phyloP scores from a whole-genome alignment of 176 grass and related monocot species.

The Saccharum officinarum region DNA sequence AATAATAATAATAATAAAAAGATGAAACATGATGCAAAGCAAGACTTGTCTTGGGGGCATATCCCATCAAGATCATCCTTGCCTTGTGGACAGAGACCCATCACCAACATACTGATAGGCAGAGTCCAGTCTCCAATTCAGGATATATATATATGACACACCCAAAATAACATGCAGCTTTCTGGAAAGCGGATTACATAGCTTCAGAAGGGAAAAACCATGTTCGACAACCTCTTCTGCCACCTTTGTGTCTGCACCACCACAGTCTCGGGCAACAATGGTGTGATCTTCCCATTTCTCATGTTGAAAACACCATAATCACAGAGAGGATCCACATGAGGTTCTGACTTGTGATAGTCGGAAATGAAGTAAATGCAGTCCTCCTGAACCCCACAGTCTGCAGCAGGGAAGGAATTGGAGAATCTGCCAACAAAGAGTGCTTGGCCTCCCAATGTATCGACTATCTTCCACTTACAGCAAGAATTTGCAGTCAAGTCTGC shows the following conservation, averaged over 20 bases:
- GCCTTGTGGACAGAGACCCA: background rate
- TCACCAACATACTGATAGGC: background rate
- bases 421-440: background rate
- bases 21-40: background rate
- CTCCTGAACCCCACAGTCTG: background rate
- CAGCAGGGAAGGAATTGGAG: constrained; percentile 19
- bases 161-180: background rate
- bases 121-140: background rate
- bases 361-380: constrained; percentile 28
- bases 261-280: background rate
- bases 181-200: background rate
- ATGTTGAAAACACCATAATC: background rate
- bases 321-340: background rate
- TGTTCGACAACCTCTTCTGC: background rate
- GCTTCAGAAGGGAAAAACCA: background rate
- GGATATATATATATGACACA: background rate
- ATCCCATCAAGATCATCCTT: background rate
- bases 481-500: background rate
- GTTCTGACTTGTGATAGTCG: background rate
- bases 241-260: background rate
- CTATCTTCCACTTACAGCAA: background rate
- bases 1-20: background rate
- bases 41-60: background rate
- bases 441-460: background rate
- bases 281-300: background rate